A percentile compares a stretch with the other conserved stretches of the same genome.
These are phyloP conservation scores for Mitragyna speciosa DNA, from an alignment of 257 asterid species.

Conservation along the genomic window DNA sequence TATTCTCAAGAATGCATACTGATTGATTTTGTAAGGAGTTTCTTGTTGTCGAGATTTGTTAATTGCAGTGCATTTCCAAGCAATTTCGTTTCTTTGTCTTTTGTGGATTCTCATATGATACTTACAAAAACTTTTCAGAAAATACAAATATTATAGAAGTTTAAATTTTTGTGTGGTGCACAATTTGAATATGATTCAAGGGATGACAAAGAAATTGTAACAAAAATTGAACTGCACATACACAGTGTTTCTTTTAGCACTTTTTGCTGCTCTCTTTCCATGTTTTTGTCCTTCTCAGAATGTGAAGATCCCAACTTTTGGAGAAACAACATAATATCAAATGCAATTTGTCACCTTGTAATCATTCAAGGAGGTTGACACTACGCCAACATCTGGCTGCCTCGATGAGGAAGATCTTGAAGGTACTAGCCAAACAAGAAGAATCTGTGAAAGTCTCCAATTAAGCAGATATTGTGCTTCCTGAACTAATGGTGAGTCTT, in stretches of 20 bases:
- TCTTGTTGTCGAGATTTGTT: constrained; percentile 6
- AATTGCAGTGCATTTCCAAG: constrained; percentile 7
- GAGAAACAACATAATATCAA: constrained; percentile 73
- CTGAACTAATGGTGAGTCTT: constrained; percentile 61
- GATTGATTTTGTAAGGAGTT: constrained; percentile 18
- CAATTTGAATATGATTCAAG: not conserved
- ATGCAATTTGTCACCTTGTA: constrained; percentile 65
- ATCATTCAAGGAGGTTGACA: constrained; percentile 72
- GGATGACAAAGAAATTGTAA: not conserved
- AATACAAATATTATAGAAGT: not conserved
- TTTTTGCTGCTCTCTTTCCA: not conserved
- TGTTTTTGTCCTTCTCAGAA: constrained; percentile 1
- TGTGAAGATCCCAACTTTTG: constrained; percentile 27
- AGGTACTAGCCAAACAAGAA: constrained; percentile 67
- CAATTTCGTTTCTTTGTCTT: not conserved
- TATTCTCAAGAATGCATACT: not conserved
- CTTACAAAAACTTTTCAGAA: not conserved
- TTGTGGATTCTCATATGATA: not conserved
- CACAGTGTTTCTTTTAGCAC: not conserved
- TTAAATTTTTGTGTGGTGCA: not conserved
- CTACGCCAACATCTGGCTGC: constrained; percentile 37
- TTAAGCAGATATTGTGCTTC: constrained; percentile 64
- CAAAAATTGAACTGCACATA: not conserved
- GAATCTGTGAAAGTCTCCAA: constrained; percentile 82
- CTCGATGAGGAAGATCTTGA: constrained; percentile 57